Evolutionary conservation across 345 rosid genomes (phyloP).

Genomic region (Hibiscus syriacus): DNA sequence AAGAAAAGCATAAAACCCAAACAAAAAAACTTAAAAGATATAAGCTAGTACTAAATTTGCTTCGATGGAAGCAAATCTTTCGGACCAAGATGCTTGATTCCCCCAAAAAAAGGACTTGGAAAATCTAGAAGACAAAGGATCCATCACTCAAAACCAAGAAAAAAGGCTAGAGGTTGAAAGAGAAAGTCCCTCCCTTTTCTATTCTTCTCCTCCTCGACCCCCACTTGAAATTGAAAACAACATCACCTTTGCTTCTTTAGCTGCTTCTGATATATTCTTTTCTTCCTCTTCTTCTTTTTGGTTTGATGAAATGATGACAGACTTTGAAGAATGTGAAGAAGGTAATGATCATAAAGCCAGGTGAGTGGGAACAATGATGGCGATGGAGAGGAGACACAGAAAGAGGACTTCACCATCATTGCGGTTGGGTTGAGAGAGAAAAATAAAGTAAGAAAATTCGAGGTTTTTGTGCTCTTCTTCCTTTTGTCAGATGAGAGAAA

Average conservation of each 20-base stretch:
- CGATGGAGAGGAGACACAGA: conserved; percentile 13
- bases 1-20: neutral
- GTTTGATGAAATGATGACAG: conserved; percentile 4
- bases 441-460: neutral
- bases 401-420: conserved; percentile 28
- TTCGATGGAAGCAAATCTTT: conserved; percentile 15
- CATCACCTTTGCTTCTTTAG: neutral
- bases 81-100: conserved; percentile 54
- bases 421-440: conserved; percentile 22
- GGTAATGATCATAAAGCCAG: neutral
- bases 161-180: neutral
- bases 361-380: conserved; percentile 26
- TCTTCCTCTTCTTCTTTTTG: neutral
- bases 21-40: neutral
- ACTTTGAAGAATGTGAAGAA: conserved; percentile 2
- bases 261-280: neutral
- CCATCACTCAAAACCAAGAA: conserved; percentile 1
- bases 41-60: conserved; percentile 3
- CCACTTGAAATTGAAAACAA: neutral
- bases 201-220: neutral
- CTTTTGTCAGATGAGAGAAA: conserved; percentile 6
- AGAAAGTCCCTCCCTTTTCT: neutral
- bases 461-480: conserved; percentile 5
- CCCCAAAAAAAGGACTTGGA: conserved; percentile 10
- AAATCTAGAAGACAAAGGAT: conserved; percentile 5